Conservation (phyloP, 345 rosid species). For the Boechera retrofracta region DNA sequence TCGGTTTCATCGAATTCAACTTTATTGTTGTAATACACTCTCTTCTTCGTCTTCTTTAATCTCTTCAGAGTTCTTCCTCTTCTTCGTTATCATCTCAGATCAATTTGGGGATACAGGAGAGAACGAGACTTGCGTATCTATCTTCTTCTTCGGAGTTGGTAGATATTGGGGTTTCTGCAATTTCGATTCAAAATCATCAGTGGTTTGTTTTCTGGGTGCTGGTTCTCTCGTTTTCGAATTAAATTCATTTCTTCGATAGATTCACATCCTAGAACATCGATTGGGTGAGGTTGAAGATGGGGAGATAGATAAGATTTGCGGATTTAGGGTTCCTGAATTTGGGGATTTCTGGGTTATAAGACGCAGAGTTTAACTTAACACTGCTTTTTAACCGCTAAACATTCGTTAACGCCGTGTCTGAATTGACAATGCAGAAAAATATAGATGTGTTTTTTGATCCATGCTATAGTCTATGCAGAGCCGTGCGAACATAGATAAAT, state of each 20-base stretch:
- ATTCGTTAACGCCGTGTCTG: too few species aligned
- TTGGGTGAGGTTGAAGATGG: slow-evolving; percentile 27
- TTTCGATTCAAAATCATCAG: not conserved
- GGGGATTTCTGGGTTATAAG: slow-evolving; percentile 12
- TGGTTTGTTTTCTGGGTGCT: not conserved
- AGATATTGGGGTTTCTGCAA: not conserved
- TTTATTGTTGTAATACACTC: slow-evolving; percentile 71
- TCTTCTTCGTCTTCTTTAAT: slow-evolving; percentile 47
- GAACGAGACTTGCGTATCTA: slow-evolving; percentile 45
- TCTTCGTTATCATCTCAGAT: slow-evolving; percentile 20
- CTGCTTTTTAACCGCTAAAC: too few species aligned
- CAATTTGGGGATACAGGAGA: slow-evolving; percentile 63
- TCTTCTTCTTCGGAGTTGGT: slow-evolving; percentile 1
- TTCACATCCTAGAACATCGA: slow-evolving; percentile 16
- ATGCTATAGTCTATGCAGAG: too few species aligned
- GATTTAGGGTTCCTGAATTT: too few species aligned
- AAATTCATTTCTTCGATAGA: slow-evolving; percentile 31
- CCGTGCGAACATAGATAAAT: too few species aligned
- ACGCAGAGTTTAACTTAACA: too few species aligned
- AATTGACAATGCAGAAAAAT: too few species aligned
- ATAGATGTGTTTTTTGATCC: too few species aligned
- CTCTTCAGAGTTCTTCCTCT: slow-evolving; percentile 46
- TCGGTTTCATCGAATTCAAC: slow-evolving; percentile 74
- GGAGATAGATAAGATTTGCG: slow-evolving; percentile 40
- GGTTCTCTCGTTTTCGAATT: slow-evolving; percentile 24